Evolutionary conservation across 2,329 filamentous ascomycete species (phyloP).

Genomic region (Rhynchosporium graminicola): DNA sequence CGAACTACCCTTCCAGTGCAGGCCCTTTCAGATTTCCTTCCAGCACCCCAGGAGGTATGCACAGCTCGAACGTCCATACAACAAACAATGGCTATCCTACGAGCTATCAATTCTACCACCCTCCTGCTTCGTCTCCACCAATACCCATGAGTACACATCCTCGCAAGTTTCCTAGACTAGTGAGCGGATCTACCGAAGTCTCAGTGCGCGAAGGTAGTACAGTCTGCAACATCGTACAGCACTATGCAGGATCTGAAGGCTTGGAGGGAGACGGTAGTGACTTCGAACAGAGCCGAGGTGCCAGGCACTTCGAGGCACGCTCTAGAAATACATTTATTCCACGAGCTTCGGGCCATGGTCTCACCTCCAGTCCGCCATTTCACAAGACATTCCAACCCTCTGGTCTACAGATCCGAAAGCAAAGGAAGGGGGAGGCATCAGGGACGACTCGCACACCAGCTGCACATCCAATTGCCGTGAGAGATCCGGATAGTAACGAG

Average conservation of each 20-base stretch:
- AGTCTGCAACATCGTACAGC: conserved; percentile 30
- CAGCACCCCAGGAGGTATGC: not conserved
- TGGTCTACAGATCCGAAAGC: conserved; percentile 9
- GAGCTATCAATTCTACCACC: not conserved
- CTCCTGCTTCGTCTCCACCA: conserved; percentile 1
- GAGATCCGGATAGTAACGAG: not conserved
- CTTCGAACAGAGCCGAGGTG: not conserved
- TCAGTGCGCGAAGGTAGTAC: conserved; percentile 34
- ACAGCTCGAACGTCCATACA: not conserved
- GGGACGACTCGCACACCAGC: not conserved
- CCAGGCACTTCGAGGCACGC: not conserved
- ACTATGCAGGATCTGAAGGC: conserved; percentile 14
- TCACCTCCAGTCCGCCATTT: not conserved
- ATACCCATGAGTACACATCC: conserved; percentile 13
- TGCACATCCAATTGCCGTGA: not conserved
- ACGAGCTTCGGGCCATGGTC: not conserved
- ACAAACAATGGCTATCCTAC: not conserved
- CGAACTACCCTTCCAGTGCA: conserved; percentile 11
- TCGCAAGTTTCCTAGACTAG: conserved; percentile 15
- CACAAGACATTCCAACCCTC: conserved; percentile 3
- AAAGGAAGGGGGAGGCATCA: not conserved
- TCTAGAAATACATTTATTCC: conserved; percentile 5
- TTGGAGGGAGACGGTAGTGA: not conserved
- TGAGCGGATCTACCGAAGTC: conserved; percentile 16
- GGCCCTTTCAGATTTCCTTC: conserved; percentile 5